Evolutionary conservation across 2,329 filamentous ascomycete genomes (phyloP).

Genomic region (Truncatella angustata): DNA sequence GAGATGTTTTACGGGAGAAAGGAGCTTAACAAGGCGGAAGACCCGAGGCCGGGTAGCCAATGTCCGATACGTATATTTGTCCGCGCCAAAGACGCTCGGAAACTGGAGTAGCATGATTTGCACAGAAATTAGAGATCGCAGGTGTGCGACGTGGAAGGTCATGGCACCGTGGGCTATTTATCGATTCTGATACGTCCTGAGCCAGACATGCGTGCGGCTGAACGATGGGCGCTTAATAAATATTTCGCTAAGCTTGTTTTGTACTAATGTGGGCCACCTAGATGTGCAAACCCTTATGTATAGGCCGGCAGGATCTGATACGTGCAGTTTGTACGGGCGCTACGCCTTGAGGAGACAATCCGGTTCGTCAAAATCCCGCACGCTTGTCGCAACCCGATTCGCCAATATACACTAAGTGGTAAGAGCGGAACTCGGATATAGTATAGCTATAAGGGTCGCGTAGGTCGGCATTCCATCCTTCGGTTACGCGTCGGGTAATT

Average conservation of each 20-base stretch:
- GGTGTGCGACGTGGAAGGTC: background rate
- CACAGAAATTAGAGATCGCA: background rate
- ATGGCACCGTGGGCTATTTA: background rate
- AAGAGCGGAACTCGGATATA: too few species aligned
- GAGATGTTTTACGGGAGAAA: conserved; percentile 16
- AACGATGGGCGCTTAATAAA: background rate
- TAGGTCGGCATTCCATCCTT: too few species aligned
- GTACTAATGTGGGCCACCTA: too few species aligned
- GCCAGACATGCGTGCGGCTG: background rate
- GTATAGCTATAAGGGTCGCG: too few species aligned
- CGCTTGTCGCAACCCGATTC: too few species aligned
- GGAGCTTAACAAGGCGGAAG: conserved; percentile 25
- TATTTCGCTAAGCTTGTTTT: background rate
- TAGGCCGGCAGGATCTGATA: too few species aligned
- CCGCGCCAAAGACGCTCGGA: background rate
- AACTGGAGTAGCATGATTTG: background rate
- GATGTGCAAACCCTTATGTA: too few species aligned
- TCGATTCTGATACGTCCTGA: background rate
- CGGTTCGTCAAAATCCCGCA: too few species aligned
- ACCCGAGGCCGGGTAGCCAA: conserved; percentile 8
- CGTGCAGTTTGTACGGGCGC: too few species aligned
- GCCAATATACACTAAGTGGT: too few species aligned
- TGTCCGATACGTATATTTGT: background rate
- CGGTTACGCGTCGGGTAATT: too few species aligned
- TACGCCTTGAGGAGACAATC: too few species aligned